Conservation (phyloP, 257 asterid species). For the Nicotiana noctiflora region DNA sequence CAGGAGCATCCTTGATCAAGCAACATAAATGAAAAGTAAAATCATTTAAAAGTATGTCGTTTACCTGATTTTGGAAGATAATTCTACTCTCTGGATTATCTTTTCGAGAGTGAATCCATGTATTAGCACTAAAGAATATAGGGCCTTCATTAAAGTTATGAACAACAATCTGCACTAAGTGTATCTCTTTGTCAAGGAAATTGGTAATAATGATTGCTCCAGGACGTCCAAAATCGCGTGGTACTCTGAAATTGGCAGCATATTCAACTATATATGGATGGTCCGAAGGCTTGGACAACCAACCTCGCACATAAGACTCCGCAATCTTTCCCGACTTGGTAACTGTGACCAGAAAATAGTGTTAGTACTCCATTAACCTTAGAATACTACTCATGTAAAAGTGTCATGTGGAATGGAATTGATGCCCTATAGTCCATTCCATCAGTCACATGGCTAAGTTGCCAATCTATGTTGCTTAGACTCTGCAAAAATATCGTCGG, state of each 20-base stretch:
- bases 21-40: not conserved
- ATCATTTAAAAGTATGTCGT: not conserved
- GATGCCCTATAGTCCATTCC: not conserved
- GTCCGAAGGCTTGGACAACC: slow-evolving; percentile 53
- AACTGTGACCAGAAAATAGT: slow-evolving; percentile 20
- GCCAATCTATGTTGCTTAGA: too few species aligned
- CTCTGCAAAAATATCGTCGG: too few species aligned
- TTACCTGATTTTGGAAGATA: slow-evolving; percentile 71
- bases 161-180: slow-evolving; percentile 64
- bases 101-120: slow-evolving; percentile 87
- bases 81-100: slow-evolving; percentile 70
- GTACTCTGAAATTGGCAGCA: slow-evolving; percentile 62
- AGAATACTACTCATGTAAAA: not conserved
- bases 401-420: not conserved
- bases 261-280: slow-evolving; percentile 60
- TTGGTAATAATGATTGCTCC: slow-evolving; percentile 75
- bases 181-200: slow-evolving; percentile 72
- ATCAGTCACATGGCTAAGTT: not conserved
- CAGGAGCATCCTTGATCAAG: not conserved
- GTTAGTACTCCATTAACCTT: not conserved
- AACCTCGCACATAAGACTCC: slow-evolving; percentile 75
- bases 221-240: slow-evolving; percentile 69
- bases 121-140: slow-evolving; percentile 54
- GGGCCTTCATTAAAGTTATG: slow-evolving; percentile 63
- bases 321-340: slow-evolving; percentile 59